A percentile compares a stretch with the other conserved stretches of the same genome.
Conservation (phyloP, 768 basidiomycete species). For the Kwoniella europaea region DNA sequence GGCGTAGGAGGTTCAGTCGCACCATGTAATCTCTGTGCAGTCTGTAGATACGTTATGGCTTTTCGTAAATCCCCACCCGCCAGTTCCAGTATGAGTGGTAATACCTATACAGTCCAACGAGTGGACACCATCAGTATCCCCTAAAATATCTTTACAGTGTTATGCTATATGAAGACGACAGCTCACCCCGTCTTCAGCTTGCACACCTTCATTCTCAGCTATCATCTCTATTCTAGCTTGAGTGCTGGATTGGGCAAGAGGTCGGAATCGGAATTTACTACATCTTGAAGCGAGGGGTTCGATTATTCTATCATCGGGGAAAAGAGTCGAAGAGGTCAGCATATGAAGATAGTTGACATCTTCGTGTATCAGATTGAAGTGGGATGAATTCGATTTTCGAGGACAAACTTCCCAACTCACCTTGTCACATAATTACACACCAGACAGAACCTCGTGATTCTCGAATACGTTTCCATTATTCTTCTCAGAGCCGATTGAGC, state of each 20-base stretch:
- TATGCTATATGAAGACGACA: neutral
- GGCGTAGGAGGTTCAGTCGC: constrained; percentile 73
- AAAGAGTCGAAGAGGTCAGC: constrained; percentile 1
- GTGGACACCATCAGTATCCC: neutral
- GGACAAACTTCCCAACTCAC: constrained; percentile 60
- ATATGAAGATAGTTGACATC: too few relatives aligned
- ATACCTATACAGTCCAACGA: constrained; percentile 33
- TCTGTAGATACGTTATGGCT: constrained; percentile 96
- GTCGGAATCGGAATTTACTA: constrained; percentile 97
- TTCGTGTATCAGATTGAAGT: too few relatives aligned
- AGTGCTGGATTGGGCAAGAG: constrained; percentile 79
- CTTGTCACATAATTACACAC: constrained; percentile 99
- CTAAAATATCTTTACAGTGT: too few relatives aligned
- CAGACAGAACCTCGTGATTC: constrained; percentile 95
- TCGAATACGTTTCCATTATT: constrained; percentile 99
- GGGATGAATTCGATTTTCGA: too few relatives aligned
- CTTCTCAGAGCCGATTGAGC: constrained; percentile 93
- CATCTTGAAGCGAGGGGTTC: constrained; percentile 98
- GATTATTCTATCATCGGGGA: constrained; percentile 72
- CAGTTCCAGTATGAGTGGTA: constrained; percentile 52
- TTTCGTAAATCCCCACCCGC: constrained; percentile 93
- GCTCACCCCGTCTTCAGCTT: constrained; percentile 59
- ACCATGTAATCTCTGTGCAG: constrained; percentile 82
- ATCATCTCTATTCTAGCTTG: constrained; percentile 77
- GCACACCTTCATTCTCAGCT: constrained; percentile 73